Base-by-base conservation (phyloP, 306 rosid genomes). In the Quercus parvula region DNA sequence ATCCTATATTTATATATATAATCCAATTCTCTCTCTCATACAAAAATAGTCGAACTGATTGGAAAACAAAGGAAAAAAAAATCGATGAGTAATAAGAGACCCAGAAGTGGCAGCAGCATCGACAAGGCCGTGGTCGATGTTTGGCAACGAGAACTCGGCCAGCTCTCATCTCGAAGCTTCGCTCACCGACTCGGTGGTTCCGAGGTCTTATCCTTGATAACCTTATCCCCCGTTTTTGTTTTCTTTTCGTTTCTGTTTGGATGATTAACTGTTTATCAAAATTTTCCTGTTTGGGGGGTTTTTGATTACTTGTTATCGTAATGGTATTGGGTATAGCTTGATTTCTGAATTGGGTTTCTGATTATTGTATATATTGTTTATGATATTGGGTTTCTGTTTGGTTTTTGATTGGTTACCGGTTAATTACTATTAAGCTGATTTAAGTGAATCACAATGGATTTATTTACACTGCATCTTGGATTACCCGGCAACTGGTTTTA, bases 71-170 rank as follows among this genome's bases (percentile, higher is more conserved):
- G 10, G 7, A 38, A 38, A 38, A 31, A 6, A 6, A 2, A 38
- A 38, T 3, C 46, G 46, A 85, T 54, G 81, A 92, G 89, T 97
- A 91, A 77, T 56, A 92, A 86, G 90, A 79, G 91, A 69, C 76
- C 84, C 6, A 77, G 85, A 56, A 31, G 81, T 14, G 70, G 70
- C 12, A 41, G 81, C 17, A 71, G 70, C 79, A 25, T 73, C 70
- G 90, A 82, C 77, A 90, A 84, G 68, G 79, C 97, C 0, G 81
- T 91, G 14, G 75, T 85, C 64, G 90, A 89, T 85, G 86, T 95
- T 63, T 90, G 90, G 88, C 83, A 84, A 77, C 92, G 98, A 28
- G 94, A 93, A 79, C 82, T 92, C 35, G 99, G 99, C 75, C 33
- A 80, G 27, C 89, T 95, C 22, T 90, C 95, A 4, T n/a, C 89